Conservation (phyloP, 2,329 filamentous ascomycete genomes). For the Cladophialophora immunda region DNA sequence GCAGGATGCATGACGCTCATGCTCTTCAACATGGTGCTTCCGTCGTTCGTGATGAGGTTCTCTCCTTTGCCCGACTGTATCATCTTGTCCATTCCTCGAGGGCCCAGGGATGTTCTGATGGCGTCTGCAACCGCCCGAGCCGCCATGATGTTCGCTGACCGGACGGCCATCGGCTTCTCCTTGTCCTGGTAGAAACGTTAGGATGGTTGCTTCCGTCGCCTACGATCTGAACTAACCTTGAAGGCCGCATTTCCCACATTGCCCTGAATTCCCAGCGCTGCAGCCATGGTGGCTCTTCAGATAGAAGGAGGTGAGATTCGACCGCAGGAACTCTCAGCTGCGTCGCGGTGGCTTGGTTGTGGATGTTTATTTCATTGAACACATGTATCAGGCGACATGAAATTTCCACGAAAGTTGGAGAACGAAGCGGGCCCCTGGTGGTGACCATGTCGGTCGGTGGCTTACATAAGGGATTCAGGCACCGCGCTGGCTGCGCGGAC, state of each 20-base stretch:
- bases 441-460: slow-evolving; percentile 14
- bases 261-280: slow-evolving; percentile 54
- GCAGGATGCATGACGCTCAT: slow-evolving; percentile 99
- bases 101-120: slow-evolving; percentile 94
- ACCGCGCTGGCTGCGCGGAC: slow-evolving; percentile 23
- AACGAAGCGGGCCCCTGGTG: slow-evolving; percentile 1
- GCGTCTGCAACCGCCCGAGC: slow-evolving; percentile 98
- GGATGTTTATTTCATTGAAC: slow-evolving; percentile 3
- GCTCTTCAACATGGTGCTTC: slow-evolving; percentile 98
- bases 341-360: not conserved
- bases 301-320: slow-evolving; percentile 13
- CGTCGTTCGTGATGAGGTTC: slow-evolving; percentile 99
- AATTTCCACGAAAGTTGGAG: slow-evolving; percentile 30
- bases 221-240: slow-evolving; percentile 59
- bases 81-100: slow-evolving; percentile 99
- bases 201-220: slow-evolving; percentile 50
- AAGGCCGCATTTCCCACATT: slow-evolving; percentile 71
- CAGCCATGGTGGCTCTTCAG: slow-evolving; percentile 57
- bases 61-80: slow-evolving; percentile 96
- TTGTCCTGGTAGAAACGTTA: slow-evolving; percentile 67
- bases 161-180: slow-evolving; percentile 98
- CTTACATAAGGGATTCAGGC: slow-evolving; percentile 22
- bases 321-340: not conserved
- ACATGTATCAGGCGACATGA: slow-evolving; percentile 19
- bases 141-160: slow-evolving; percentile 95